Conservation (phyloP, 176 grass and related monocot genomes). For the Rhynchospora breviuscula region DNA sequence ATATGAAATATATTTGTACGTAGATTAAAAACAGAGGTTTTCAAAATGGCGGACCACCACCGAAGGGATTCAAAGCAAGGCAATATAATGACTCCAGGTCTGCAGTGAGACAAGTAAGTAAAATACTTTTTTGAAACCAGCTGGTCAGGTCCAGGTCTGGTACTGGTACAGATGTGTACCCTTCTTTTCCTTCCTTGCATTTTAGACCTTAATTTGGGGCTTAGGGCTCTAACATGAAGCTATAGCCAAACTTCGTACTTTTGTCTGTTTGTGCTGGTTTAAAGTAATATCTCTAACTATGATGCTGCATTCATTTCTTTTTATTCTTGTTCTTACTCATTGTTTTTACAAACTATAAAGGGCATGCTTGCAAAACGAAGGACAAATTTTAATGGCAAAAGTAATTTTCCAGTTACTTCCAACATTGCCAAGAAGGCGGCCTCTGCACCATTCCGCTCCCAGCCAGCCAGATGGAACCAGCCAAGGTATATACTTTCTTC, state of each 20-base stretch:
- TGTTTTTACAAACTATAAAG: constrained; percentile 35
- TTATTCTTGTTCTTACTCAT: constrained; percentile 17
- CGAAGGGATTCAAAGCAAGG: constrained; percentile 51
- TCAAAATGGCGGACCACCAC: constrained; percentile 42
- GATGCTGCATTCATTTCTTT: neutral
- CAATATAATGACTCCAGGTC: constrained; percentile 70
- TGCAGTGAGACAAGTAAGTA: constrained; percentile 63
- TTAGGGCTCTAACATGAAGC: neutral
- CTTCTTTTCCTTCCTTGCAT: neutral
- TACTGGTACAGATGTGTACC: neutral
- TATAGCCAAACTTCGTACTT: neutral
- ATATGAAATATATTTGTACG: neutral
- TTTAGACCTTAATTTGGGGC: neutral
- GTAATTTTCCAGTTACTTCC: constrained; percentile 63
- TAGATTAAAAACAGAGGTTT: constrained; percentile 72
- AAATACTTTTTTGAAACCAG: neutral
- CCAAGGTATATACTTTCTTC: constrained; percentile 54
- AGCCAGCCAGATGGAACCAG: constrained; percentile 47
- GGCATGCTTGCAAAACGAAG: constrained; percentile 72
- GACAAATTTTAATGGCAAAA: constrained; percentile 71
- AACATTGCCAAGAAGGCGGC: constrained; percentile 75
- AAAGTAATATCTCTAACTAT: neutral
- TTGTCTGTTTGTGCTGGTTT: neutral
- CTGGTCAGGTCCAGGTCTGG: neutral
- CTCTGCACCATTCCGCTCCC: constrained; percentile 42